Percentiles rank a stretch among this genome's conserved stretches.
phyloP scores from a whole-genome alignment of 2,329 filamentous ascomycete genomes.

The Fusarium sp. region DNA sequence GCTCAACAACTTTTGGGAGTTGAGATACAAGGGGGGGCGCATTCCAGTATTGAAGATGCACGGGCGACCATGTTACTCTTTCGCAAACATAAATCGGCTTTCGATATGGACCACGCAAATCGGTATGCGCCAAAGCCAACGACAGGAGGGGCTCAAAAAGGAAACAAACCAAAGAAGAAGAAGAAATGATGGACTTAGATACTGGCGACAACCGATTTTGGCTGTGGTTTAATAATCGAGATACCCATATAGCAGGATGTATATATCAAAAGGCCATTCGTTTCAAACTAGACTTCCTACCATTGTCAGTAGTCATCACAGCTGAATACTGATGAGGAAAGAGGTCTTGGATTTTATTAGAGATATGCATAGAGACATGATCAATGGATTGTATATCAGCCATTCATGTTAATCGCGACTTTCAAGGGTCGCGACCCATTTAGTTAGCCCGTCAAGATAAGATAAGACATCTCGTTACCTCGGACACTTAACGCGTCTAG shows the following conservation, averaged over 20 bases:
- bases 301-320: too few species aligned
- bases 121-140: conserved; percentile 63
- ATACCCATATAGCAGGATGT: conserved; percentile 37
- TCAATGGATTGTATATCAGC: background rate
- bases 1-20: conserved; percentile 67
- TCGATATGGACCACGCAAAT: conserved; percentile 83
- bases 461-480: conserved; percentile 6
- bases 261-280: background rate
- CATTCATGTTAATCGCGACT: background rate
- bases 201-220: background rate
- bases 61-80: conserved; percentile 91
- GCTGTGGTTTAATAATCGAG: conserved; percentile 14
- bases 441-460: conserved; percentile 14
- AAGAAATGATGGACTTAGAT: conserved; percentile 45
- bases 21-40: conserved; percentile 71
- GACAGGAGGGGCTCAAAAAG: conserved; percentile 45
- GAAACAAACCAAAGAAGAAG: conserved; percentile 57
- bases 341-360: too few species aligned
- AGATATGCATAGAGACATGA: background rate
- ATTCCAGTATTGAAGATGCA: conserved; percentile 82
- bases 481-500: conserved; percentile 38
- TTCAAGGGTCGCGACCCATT: background rate
- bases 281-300: background rate
- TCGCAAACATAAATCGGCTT: conserved; percentile 81
- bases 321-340: background rate